A percentile compares a stretch with the other conserved stretches of the same genome.
phyloP scores from a whole-genome alignment of 805 yeast species.

The Candida oleophila region DNA sequence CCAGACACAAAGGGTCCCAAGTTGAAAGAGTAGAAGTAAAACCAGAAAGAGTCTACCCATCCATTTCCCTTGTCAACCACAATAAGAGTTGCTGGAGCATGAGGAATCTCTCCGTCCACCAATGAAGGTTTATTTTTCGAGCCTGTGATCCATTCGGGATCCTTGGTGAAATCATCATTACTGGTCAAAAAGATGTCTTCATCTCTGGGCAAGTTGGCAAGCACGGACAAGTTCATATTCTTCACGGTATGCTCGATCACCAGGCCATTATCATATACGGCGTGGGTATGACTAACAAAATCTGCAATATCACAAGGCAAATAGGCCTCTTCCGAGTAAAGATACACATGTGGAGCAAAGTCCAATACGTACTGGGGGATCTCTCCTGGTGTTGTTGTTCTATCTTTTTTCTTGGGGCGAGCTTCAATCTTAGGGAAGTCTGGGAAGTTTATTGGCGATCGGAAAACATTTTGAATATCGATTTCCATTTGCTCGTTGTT shows the following conservation, averaged over 20 bases:
- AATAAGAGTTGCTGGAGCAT: constrained; percentile 79
- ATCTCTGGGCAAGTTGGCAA: constrained; percentile 27
- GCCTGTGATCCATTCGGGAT: constrained; percentile 88
- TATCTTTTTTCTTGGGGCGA: constrained; percentile 29
- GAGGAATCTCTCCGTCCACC: constrained; percentile 63
- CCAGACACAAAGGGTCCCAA: constrained; percentile 98
- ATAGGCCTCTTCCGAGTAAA: constrained; percentile 86
- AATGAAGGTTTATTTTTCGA: constrained; percentile 61
- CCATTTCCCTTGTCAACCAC: constrained; percentile 93
- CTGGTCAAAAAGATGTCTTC: constrained; percentile 60
- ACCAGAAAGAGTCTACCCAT: constrained; percentile 95
- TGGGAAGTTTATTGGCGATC: constrained; percentile 21
- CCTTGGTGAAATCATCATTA: constrained; percentile 61
- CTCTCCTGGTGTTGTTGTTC: constrained; percentile 48
- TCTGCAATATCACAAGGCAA: constrained; percentile 78
- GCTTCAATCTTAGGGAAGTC: constrained; percentile 38
- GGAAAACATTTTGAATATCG: constrained; percentile 25
- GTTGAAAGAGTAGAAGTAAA: constrained; percentile 90
- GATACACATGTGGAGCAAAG: constrained; percentile 74
- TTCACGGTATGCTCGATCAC: constrained; percentile 30
- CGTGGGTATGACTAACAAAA: constrained; percentile 65
- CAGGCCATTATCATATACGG: constrained; percentile 52
- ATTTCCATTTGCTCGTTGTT: constrained; percentile 17
- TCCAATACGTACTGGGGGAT: constrained; percentile 65
- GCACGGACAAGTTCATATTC: constrained; percentile 28